Evolutionary conservation across 306 rosid genomes (phyloP), one percentile per base, ranked within the genome.

Genomic region (Dalbergia cultrata): DNA sequence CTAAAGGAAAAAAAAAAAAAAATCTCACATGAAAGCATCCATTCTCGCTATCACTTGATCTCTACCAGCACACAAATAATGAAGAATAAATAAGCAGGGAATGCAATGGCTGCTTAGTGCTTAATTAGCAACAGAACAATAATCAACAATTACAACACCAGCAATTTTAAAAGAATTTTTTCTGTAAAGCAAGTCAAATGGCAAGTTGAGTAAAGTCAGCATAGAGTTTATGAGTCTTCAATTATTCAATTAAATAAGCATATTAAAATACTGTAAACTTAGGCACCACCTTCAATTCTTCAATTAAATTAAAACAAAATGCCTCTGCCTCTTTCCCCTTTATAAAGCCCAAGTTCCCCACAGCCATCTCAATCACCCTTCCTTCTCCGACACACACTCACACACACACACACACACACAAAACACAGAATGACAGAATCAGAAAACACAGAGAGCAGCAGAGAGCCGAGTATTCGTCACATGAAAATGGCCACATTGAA

Each of bases 281-380:
- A 75, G 85, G 65, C 34, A 59, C 8, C 50, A 59, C 41, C 81
- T 66, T 81, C 68, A 8, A 22, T 74, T 78, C 77, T 75, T 54
- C 22, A 54, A 5, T 56, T 17, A 56, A 86, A 84, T 4, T 4
- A 35, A 35, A 35, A 26, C 31, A 84, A 53, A 67, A 68, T 37
- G 74, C 31, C 84, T 69, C 78, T 86, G 83, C 56, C 77, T 67
- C 80, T 26, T 67, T 72, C 62, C 75, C 18, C 60, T 71, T 79
- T 31, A 37, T 44, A 57, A 81, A 43, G 85, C 86, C 80, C 88
- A 31, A 44, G 49, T 83, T 83, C 53, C 85, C 84, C 84, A 85
- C 76, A 82, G 83, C 80, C 90, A 80, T 80, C 84, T 56, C 53
- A 60, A 47, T 11, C n/a, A 0, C 3, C 16, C 53, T 3, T 37